Evolutionary conservation across 2,329 filamentous ascomycete species (phyloP), one percentile per base, ranked within the genome.

Genomic region (Hypoxylon sp.): DNA sequence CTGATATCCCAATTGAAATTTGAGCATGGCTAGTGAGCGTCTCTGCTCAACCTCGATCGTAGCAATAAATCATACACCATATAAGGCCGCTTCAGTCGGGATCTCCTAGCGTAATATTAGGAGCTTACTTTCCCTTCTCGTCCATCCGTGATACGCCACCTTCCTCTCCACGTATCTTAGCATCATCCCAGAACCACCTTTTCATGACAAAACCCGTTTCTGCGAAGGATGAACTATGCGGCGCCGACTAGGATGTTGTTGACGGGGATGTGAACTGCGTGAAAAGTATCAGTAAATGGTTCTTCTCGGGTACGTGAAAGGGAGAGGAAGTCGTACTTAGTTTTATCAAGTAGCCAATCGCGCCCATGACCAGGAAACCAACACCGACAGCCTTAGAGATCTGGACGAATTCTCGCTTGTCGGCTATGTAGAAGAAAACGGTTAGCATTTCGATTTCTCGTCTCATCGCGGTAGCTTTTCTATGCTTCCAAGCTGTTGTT

Each of bases 161-260:
- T n/a, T n/a, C n/a, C n/a, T n/a, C n/a, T n/a, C n/a, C n/a, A n/a
- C n/a, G n/a, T n/a, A n/a, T n/a, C n/a, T n/a, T n/a, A n/a, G n/a
- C n/a, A n/a, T n/a, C n/a, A n/a, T n/a, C n/a, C n/a, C n/a, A n/a
- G n/a, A n/a, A n/a, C n/a, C n/a, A n/a, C n/a, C n/a, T n/a, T n/a
- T n/a, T n/a, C n/a, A n/a, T n/a, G n/a, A n/a, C n/a, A n/a, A n/a
- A n/a, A n/a, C n/a, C n/a, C n/a, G n/a, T n/a, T n/a, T n/a, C n/a
- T n/a, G n/a, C n/a, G n/a, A n/a, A n/a, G n/a, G n/a, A n/a, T n/a
- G n/a, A 4, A 7, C 41, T 81, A 87, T 69, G 84, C 83, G 70
- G 81, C 83, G 54, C 83, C 84, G 59, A 88, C 84, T 50, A 88
- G 78, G 53, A 87, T 83, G 70, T 87, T 84, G 79, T 88, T 88